Base-by-base conservation (phyloP, 2,329 filamentous ascomycete species). In the Monosporascus sp. region DNA sequence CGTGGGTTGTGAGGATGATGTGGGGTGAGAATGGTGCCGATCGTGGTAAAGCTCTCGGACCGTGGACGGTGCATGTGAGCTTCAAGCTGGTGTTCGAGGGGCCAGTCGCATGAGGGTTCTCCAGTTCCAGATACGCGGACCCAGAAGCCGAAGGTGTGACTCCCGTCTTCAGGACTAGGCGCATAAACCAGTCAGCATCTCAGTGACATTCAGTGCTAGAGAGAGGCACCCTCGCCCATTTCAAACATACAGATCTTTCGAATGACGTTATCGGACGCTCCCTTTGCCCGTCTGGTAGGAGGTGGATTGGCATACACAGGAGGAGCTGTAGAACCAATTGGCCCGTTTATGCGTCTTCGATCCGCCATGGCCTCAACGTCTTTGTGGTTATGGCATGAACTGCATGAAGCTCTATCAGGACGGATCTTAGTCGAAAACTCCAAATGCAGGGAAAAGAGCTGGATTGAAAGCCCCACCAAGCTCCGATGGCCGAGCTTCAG, bases 111-210 rank as follows among this genome's bases (percentile, higher is more conserved):
- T 70, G 73, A 52, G 73, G 77, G 60, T 71, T 74, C 62, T 82
- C 81, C 48, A 87, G 74, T 66, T 88, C 90, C 52, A 93, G 78
- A 69, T 93, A 99, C 52, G 94, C 91, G 19, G 92, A 97, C 16
- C 94, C 94, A 48, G 91, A 94, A 14, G 94, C 94, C 16, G 93
- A 95, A 19, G 94, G 93, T 0, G 94, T 92, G 5, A 97, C 83
- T 24, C 91, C 91, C 8, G 93, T 97, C 70, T 94, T 91, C 45
- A 97, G 78, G 69, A 93, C 91, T 96, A 59, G 31, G n/a, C 38
- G 8, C 8, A 20, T 31, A 53, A 50, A 38, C 50, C 40, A 36
- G 36, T 52, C 34, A 52, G 37, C 27, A 48, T 37, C n/a, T 34
- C 31, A 34, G 9, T 34, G 9, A 2, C 19, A 48, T 19, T 22